phyloP scores from a whole-genome alignment of 768 basidiomycete species.

The Tubosaeta sp. region DNA sequence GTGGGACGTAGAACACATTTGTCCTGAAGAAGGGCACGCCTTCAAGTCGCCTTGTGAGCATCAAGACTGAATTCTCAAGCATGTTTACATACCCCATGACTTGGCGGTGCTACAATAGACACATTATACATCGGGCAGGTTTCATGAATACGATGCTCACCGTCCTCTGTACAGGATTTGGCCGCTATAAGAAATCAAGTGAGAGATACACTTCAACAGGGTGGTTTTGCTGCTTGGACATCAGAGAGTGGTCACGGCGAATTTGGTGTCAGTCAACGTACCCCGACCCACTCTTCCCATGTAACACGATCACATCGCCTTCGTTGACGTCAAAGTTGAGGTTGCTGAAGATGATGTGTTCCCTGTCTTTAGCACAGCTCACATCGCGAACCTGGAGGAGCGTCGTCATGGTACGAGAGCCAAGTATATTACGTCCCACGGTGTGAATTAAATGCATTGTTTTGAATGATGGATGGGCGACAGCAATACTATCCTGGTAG shows the following conservation, averaged over 20 bases:
- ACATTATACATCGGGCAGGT: neutral
- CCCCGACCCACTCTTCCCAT: constrained; percentile 79
- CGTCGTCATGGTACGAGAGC: constrained; percentile 7
- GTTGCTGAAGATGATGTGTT: constrained; percentile 52
- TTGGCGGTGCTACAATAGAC: constrained; percentile 41
- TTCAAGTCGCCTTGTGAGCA: constrained; percentile 23
- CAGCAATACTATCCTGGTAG: constrained; percentile 18
- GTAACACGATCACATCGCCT: constrained; percentile 74
- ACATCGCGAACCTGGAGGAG: constrained; percentile 55
- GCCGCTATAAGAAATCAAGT: constrained; percentile 69
- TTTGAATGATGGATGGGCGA: constrained; percentile 15
- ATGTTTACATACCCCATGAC: constrained; percentile 37
- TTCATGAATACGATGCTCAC: constrained; percentile 36
- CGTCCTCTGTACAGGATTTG: constrained; percentile 61
- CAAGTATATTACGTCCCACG: constrained; percentile 14
- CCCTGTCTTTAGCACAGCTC: constrained; percentile 44
- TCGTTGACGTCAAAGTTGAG: constrained; percentile 60
- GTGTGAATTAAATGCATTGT: neutral
- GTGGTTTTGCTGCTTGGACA: constrained; percentile 53
- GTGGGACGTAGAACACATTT: constrained; percentile 80
- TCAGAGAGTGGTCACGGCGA: neutral
- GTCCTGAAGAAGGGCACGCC: constrained; percentile 79
- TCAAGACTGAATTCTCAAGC: neutral
- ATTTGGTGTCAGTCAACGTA: constrained; percentile 19
- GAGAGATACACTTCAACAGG: constrained; percentile 78